Evolutionary conservation across 371 early-diverging fungal genomes (phyloP).

Genomic region (Mortierella sp.): DNA sequence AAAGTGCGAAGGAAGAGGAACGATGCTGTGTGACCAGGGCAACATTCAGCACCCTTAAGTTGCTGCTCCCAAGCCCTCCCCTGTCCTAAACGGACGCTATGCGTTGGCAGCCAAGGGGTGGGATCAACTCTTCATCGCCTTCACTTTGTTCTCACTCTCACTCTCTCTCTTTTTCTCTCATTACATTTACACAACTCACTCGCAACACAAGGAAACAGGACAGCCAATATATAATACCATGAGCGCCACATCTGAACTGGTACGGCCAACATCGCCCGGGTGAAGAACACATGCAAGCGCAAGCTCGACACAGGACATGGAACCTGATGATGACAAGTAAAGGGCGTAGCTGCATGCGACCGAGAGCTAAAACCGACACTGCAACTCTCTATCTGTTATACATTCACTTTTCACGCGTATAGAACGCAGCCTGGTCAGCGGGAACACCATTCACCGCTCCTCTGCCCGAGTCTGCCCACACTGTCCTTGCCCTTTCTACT

Average conservation of each 20-base stretch:
- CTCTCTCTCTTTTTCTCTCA: background rate
- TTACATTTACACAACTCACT: background rate
- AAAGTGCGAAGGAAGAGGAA: background rate
- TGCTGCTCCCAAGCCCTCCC: no score
- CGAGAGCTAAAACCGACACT: background rate
- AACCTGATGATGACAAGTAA: background rate
- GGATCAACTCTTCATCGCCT: background rate
- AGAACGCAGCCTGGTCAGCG: slow-evolving; percentile 42
- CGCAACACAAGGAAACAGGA: background rate
- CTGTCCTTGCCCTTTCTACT: slow-evolving; percentile 25
- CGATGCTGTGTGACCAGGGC: background rate
- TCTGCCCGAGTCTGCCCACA: slow-evolving; percentile 32
- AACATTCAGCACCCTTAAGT: background rate
- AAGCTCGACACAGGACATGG: background rate
- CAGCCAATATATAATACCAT: background rate
- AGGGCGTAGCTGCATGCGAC: background rate
- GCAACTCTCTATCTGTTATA: background rate
- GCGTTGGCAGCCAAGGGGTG: background rate
- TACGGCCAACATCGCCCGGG: background rate
- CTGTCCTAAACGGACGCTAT: background rate
- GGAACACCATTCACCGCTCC: slow-evolving; percentile 47
- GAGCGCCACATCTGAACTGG: slow-evolving; percentile 40
- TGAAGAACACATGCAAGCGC: background rate
- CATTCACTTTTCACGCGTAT: background rate
- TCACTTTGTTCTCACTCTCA: background rate